Evolutionary conservation across 2,329 filamentous ascomycete genomes (phyloP).

Genomic region (Falciphora oryzae): DNA sequence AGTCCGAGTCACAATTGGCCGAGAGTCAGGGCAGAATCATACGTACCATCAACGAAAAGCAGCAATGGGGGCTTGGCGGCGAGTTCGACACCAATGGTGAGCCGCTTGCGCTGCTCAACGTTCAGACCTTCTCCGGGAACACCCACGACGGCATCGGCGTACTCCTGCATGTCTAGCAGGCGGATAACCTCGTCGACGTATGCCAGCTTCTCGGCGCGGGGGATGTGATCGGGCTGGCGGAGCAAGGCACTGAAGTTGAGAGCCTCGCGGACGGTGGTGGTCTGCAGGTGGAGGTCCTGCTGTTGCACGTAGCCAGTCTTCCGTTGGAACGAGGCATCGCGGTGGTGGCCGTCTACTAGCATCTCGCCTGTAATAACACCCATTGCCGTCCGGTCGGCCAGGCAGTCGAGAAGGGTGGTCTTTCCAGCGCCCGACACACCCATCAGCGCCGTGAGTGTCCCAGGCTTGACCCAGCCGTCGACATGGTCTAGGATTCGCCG

Average conservation of each 20-base stretch:
- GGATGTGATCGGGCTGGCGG: conserved; percentile 48
- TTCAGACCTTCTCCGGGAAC: conserved; percentile 55
- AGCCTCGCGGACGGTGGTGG: conserved; percentile 49
- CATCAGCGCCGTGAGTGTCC: conserved; percentile 76
- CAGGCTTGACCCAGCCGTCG: conserved; percentile 84
- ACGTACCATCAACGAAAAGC: conserved; percentile 55
- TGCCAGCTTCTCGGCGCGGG: conserved; percentile 50
- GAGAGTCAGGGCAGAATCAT: background rate
- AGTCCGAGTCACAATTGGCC: background rate
- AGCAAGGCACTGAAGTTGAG: conserved; percentile 52
- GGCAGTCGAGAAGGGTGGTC: conserved; percentile 52
- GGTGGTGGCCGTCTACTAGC: conserved; percentile 50
- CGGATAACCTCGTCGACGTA: conserved; percentile 61
- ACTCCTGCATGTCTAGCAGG: conserved; percentile 62
- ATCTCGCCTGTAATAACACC: conserved; percentile 62
- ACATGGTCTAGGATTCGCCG: conserved; percentile 74
- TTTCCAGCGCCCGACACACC: conserved; percentile 60
- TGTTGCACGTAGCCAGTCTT: conserved; percentile 65
- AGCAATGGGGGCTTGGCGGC: conserved; percentile 52
- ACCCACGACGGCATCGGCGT: conserved; percentile 60
- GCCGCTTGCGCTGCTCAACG: conserved; percentile 55
- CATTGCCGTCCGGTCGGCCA: conserved; percentile 52
- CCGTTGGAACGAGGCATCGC: conserved; percentile 43
- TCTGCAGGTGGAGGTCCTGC: conserved; percentile 54
- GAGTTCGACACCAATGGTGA: conserved; percentile 57